Evolutionary conservation across 768 basidiomycete genomes (phyloP), one percentile per base, ranked within the genome.

Genomic region (Trametes punicea): DNA sequence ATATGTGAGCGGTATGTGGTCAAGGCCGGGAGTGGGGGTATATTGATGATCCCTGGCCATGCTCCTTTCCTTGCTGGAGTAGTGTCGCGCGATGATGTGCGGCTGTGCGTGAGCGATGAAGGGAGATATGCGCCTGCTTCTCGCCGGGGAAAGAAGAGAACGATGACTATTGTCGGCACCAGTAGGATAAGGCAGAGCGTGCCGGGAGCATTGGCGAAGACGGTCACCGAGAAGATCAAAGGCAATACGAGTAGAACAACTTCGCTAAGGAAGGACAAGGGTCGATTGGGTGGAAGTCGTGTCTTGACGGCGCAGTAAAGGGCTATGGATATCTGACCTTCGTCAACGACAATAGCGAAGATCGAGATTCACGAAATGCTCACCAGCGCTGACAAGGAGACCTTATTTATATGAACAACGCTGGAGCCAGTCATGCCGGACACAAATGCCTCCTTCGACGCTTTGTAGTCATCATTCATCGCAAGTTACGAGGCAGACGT

Each of bases 1-100:
- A 98, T 95, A 66, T 97, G 90, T 2, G 94, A 85, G 41, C 97
- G 77, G 68, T 96, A 98, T 0, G 87, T 82, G 10, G 93, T 91
- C 53, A 99, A 69, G 36, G 92, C 87, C 0, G 92, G 83, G 42
- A 93, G 71, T 2, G 77, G 79, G n/a, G 74, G 61, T 26, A 67
- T 56, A 13, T 48, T 39, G 31, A 46, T 51, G 26, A 23, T 44
- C 4, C 48, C 5, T 4, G 25, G 34, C 5, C 46, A 27, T 11
- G 55, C 41, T 15, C 50, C 27, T 25, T 55, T 38, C 29, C 21
- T 20, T 1, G 34, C 25, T 4, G 44, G 34, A n/a, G 26, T 60
- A 15, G 53, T 3, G 15, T 55, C 52, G 6, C 58, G 41, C 7
- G 58, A 60, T 13, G 63, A 55, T 29, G 55, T 47, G n/a, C 38